Conservation (phyloP, 441 rosid species). For the Raphanus hybrid region DNA sequence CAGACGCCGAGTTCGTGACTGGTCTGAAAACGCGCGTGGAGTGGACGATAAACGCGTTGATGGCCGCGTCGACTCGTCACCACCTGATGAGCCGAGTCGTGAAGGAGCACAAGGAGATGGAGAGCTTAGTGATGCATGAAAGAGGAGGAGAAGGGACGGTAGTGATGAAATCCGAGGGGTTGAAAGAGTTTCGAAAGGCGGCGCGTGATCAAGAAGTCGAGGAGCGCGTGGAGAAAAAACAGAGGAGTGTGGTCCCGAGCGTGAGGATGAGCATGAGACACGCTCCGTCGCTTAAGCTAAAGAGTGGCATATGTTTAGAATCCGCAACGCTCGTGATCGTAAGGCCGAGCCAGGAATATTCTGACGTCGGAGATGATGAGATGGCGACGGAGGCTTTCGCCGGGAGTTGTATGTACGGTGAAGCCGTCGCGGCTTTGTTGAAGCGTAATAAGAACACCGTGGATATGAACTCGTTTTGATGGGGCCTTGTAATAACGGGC, state of each 20-base stretch:
- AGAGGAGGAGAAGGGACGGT: constrained; percentile 35
- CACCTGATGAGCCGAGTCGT: constrained; percentile 25
- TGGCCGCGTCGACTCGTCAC: constrained; percentile 40
- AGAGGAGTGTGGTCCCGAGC: constrained; percentile 38
- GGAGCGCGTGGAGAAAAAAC: constrained; percentile 27
- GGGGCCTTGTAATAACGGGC: constrained; percentile 30
- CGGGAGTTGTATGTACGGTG: constrained; percentile 42
- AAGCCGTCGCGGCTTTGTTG: constrained; percentile 40
- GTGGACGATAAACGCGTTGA: constrained; percentile 42
- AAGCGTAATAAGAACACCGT: constrained; percentile 23
- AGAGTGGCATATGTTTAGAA: constrained; percentile 39
- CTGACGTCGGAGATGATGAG: constrained; percentile 30
- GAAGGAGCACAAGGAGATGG: constrained; percentile 39
- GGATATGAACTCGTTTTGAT: constrained; percentile 30
- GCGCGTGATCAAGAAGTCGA: constrained; percentile 26
- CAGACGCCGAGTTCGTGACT: constrained; percentile 35
- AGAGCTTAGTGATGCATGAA: constrained; percentile 37
- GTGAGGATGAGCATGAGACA: constrained; percentile 47
- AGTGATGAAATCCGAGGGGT: constrained; percentile 29
- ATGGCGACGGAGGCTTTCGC: constrained; percentile 41
- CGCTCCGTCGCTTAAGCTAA: constrained; percentile 39
- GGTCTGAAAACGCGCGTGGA: constrained; percentile 41
- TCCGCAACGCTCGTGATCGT: constrained; percentile 41
- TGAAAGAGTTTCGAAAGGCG: constrained; percentile 29
- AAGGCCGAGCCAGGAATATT: constrained; percentile 10